Percentiles rank a stretch among this genome's conserved stretches.
Conservation (phyloP, 2,329 filamentous ascomycete genomes). For the Dendrostoma leiphaemia region DNA sequence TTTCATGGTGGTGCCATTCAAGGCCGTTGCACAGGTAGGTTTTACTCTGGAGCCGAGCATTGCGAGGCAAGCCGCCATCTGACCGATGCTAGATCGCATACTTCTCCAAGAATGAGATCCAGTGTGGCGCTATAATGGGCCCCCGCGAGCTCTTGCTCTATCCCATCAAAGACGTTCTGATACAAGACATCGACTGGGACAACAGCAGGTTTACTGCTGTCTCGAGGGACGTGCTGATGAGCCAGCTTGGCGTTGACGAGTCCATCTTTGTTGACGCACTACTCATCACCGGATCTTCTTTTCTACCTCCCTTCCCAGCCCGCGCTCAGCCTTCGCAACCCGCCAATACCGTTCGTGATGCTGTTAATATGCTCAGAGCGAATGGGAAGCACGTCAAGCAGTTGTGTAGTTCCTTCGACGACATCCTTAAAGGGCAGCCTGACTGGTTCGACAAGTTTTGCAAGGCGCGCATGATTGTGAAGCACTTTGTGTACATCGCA, state of each 20-base stretch:
- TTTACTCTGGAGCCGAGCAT: background rate
- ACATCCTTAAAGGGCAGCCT: constrained; percentile 69
- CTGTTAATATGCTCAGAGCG: constrained; percentile 73
- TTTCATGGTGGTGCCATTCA: constrained; percentile 83
- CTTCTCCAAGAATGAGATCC: constrained; percentile 44
- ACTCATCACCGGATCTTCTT: constrained; percentile 78
- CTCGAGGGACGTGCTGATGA: constrained; percentile 68
- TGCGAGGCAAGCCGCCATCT: too few species aligned
- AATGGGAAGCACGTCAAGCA: constrained; percentile 67
- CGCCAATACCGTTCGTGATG: constrained; percentile 65
- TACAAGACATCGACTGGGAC: constrained; percentile 66
- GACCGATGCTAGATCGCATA: constrained; percentile 64
- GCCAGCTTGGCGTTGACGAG: constrained; percentile 63
- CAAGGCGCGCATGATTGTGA: constrained; percentile 79
- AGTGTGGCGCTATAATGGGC: constrained; percentile 75
- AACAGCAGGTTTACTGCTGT: constrained; percentile 59
- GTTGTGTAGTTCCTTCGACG: constrained; percentile 75
- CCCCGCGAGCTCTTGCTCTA: constrained; percentile 84
- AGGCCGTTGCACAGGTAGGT: constrained; percentile 78
- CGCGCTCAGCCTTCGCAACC: constrained; percentile 53
- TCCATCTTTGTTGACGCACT: constrained; percentile 80
- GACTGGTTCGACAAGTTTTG: constrained; percentile 85
- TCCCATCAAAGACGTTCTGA: constrained; percentile 75
- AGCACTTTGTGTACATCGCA: constrained; percentile 82
- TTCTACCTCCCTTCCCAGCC: constrained; percentile 72